These are phyloP conservation scores for Solanum gandarillasii DNA, from an alignment of 257 asterid species.

Conservation along the genomic window DNA sequence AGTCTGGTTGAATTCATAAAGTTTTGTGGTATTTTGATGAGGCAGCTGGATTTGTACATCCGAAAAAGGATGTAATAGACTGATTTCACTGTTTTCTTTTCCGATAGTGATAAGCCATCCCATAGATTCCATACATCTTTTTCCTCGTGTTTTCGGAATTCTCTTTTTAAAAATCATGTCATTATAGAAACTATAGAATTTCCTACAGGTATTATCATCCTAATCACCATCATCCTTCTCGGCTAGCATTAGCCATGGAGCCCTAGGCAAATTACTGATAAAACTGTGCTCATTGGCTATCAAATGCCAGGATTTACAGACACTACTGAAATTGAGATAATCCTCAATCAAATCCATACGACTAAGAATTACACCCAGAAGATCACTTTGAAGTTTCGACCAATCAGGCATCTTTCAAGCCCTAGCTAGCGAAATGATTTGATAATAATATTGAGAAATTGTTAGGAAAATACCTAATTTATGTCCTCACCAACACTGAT, in stretches of 20 bases:
- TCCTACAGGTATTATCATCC: background rate
- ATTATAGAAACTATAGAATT: background rate
- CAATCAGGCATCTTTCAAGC: background rate
- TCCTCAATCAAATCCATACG: background rate
- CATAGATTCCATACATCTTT: background rate
- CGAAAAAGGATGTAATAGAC: background rate
- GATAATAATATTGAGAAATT: no score
- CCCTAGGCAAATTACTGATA: background rate
- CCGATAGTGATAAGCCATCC: background rate
- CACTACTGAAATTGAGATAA: background rate
- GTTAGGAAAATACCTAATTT: no score
- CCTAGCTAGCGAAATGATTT: no score
- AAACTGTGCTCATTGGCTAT: background rate
- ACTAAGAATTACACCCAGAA: background rate
- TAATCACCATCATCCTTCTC: background rate
- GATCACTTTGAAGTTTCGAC: background rate
- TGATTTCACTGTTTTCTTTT: background rate
- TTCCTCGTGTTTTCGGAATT: rapidly evolving
- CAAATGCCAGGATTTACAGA: background rate
- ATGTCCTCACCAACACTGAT: background rate
- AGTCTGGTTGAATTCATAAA: background rate
- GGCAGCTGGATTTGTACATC: background rate
- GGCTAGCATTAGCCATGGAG: background rate
- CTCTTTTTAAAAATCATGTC: background rate
- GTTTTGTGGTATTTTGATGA: background rate